Base-by-base conservation (phyloP, 2,329 filamentous ascomycete genomes). In the Pestalotiopsis sp. region DNA sequence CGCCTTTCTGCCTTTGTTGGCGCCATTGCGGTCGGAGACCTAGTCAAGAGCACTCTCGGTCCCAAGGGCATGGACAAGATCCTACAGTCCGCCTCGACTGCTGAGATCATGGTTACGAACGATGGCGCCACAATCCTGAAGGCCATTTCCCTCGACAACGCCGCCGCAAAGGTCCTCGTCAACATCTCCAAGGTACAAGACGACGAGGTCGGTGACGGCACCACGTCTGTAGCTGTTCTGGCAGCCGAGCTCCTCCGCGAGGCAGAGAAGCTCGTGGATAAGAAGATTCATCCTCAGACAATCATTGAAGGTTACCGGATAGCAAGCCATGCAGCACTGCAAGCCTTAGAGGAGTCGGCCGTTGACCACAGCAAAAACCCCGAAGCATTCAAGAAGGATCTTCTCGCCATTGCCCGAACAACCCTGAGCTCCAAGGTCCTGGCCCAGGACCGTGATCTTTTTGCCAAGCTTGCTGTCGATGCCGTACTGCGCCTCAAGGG, bases 51-150 rank as follows among this genome's bases (percentile, higher is more conserved):
- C 81, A 98, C 96, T 11, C 84, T 99, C 40, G 96, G 96, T 6
- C 96, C 96, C 48, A 98, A 98, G 85, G 96, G 96, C 74, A 98
- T 98, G 94, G 96, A 98, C 86, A 98, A 97, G 86, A 97, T 97
- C 80, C 85, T 97, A 78, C 94, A 97, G 81, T 97, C 94, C 80
- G 94, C 93, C 66, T 98, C 95, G 62, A 98, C 96, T 55, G 94
- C 93, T 76, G 93, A 98, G 77, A 98, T 98, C 76, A 93, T 98
- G 89, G 96, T 99, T 70, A 99, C 96, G 68, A 99, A 99, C 82
- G 96, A 99, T 82, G 96, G 96, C 78, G 96, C 96, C 71, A 99
- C 96, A 26, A 99, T 99, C 74, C 89, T 99, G 72, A 99, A 99
- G 83, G 93, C 95, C 66, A 99, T 99, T 81, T 96, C 96, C 57